phyloP scores from a whole-genome alignment of 371 early-diverging fungal species.

The Mucor piriformis region DNA sequence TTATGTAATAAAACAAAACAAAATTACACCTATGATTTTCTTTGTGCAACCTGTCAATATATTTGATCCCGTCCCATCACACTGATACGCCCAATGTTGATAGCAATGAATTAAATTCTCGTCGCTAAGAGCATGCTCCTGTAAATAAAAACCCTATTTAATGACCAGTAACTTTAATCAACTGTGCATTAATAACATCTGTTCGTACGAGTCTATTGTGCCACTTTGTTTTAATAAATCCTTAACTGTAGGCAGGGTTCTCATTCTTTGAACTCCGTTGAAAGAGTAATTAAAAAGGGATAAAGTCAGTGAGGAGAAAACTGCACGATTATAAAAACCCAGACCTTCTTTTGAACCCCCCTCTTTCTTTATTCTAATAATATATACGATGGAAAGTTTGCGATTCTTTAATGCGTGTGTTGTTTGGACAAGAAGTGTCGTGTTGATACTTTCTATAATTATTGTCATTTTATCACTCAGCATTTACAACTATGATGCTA shows the following conservation, averaged over 20 bases:
- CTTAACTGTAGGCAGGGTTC: too few species aligned
- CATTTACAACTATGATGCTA: conserved; percentile 13
- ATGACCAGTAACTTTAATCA: not conserved
- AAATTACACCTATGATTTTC: not conserved
- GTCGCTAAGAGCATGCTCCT: too few species aligned
- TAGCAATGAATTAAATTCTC: too few species aligned
- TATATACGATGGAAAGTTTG: conserved; percentile 1
- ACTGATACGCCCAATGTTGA: not conserved
- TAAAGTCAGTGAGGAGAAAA: not conserved
- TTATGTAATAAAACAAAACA: too few species aligned
- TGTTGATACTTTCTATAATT: conserved; percentile 14
- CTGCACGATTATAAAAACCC: not conserved
- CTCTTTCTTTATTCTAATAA: not conserved
- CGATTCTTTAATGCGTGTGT: conserved; percentile 6
- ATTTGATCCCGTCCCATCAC: not conserved
- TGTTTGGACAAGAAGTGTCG: conserved; percentile 19
- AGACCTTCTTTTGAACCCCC: not conserved
- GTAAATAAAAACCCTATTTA: not conserved
- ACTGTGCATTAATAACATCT: not conserved
- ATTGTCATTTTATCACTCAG: conserved; percentile 20
- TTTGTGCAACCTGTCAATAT: not conserved
- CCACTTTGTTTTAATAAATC: too few species aligned
- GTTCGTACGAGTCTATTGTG: too few species aligned
- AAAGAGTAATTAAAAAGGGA: not conserved
- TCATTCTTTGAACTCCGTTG: too few species aligned